Percentiles rank a stretch among this genome's conserved stretches.
Evolutionary conservation across 1,284 basidiomycete genomes (phyloP).

Genomic region (Ceratobasidium sp.): DNA sequence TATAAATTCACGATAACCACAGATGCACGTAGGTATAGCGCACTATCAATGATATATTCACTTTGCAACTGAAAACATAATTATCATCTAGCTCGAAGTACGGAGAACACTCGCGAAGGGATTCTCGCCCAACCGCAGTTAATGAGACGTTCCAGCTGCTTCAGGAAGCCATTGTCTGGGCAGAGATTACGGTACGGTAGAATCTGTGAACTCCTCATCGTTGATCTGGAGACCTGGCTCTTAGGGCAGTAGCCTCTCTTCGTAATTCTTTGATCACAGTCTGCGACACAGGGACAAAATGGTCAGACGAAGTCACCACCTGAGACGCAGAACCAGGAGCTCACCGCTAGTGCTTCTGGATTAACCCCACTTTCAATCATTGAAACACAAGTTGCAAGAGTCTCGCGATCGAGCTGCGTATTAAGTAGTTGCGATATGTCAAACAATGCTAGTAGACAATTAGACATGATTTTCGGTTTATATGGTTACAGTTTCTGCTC

Average conservation of each 20-base stretch:
- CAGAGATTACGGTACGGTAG: too few species aligned
- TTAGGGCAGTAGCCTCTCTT: slow-evolving; percentile 40
- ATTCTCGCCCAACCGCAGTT: too few species aligned
- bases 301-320: background rate
- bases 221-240: slow-evolving; percentile 6
- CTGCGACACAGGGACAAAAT: slow-evolving; percentile 1
- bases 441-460: slow-evolving; percentile 73
- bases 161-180: too few species aligned
- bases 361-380: slow-evolving; percentile 89
- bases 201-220: too few species aligned
- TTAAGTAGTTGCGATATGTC: slow-evolving; percentile 86
- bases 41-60: too few species aligned
- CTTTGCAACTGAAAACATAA: too few species aligned
- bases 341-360: slow-evolving; percentile 84
- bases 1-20: too few species aligned
- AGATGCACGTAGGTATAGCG: too few species aligned
- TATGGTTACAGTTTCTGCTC: slow-evolving; percentile 51
- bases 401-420: slow-evolving; percentile 83
- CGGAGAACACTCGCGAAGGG: too few species aligned
- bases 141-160: too few species aligned
- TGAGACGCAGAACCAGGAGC: slow-evolving; percentile 50
- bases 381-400: slow-evolving; percentile 80
- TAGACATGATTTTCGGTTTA: background rate
- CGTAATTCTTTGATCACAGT: slow-evolving; percentile 43
- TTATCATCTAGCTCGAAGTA: too few species aligned